Base-by-base conservation (phyloP, 2,329 filamentous ascomycete species). In the Xylariaceae sp. region DNA sequence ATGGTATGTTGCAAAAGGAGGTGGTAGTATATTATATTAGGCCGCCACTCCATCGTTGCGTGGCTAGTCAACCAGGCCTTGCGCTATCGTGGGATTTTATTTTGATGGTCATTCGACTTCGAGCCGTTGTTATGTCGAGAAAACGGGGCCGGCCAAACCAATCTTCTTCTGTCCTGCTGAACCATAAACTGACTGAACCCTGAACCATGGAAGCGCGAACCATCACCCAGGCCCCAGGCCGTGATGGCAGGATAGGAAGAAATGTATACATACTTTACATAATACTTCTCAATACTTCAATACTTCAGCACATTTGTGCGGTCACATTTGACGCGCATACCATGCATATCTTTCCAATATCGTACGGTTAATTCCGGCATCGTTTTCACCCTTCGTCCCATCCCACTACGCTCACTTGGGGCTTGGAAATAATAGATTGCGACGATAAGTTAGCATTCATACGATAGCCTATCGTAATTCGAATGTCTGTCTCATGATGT, bases 381-480 rank as follows among this genome's bases (percentile, higher is more conserved):
- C 48, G 40, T 19, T 49, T 44, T 19, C 44, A 48, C 20, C 52
- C 12, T 20, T 58, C 48, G 7, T 32, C 29, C 42, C 40, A 29
- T 44, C 23, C 37, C 48, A 49, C 48, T 55, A 49, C 26, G n/a
- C n/a, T n/a, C 48, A 32, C 52, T 41, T 48, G 29, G 40, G 41
- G 51, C 56, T 57, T 60, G 56, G 32, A 14, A 16, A 62, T 44
- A 21, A 21, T 57, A 48, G 54, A 52, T 50, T 54, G 47, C 49
- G 29, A 59, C 52, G n/a, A 44, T 56, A 21, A 51, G 14, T 37
- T 54, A 50, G 40, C 49, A 57, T 62, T 62, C 62, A 59, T 64
- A 62, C 60, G 57, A 64, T 60, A 54, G 49, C 49, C 54, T 62
- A 62, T 62, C 62, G 57, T 57, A 61, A 59, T 59, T 57, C 54